Conservation (phyloP, 2,329 filamentous ascomycete genomes). For the Fusarium cicatricum region DNA sequence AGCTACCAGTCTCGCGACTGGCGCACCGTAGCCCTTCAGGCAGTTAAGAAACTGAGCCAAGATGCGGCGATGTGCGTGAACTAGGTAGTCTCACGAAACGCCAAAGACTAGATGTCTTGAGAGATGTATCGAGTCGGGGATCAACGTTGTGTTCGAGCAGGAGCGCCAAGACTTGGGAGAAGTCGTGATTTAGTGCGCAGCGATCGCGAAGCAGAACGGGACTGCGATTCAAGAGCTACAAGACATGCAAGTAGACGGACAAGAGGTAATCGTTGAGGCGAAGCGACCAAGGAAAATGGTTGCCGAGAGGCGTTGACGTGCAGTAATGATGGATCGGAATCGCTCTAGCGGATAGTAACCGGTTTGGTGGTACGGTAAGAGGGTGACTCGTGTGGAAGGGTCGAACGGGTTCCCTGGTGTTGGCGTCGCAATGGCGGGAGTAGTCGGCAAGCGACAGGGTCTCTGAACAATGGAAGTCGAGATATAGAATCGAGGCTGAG, state of each 20-base stretch:
- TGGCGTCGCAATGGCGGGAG: slow-evolving; percentile 31
- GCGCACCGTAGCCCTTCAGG: slow-evolving; percentile 62
- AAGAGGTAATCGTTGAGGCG: neutral
- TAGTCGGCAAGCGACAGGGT: slow-evolving; percentile 25
- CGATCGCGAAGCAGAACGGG: slow-evolving; percentile 20
- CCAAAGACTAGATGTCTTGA: slow-evolving; percentile 23
- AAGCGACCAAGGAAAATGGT: neutral
- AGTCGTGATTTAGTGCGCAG: slow-evolving; percentile 11
- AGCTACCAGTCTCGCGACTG: slow-evolving; percentile 69
- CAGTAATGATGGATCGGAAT: slow-evolving; percentile 18
- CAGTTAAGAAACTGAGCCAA: slow-evolving; percentile 36
- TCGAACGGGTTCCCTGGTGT: slow-evolving; percentile 29
- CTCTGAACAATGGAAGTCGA: slow-evolving; percentile 4
- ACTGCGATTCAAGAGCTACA: slow-evolving; percentile 27
- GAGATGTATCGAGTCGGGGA: slow-evolving; percentile 1
- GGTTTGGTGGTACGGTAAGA: slow-evolving; percentile 25
- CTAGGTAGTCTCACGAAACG: slow-evolving; percentile 24
- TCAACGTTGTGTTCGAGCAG: slow-evolving; percentile 3
- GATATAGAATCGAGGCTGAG: slow-evolving; percentile 22
- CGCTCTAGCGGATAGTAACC: slow-evolving; percentile 11
- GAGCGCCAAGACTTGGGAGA: neutral
- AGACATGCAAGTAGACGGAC: slow-evolving; percentile 23
- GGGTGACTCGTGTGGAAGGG: slow-evolving; percentile 29
- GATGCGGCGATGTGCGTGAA: slow-evolving; percentile 17
- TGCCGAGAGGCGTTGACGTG: slow-evolving; percentile 12